A percentile compares a stretch with the other conserved stretches of the same genome.
These are phyloP conservation scores for Bacterosira constricta DNA, from an alignment of 108 stramenopile genomes.

Conservation along the genomic window DNA sequence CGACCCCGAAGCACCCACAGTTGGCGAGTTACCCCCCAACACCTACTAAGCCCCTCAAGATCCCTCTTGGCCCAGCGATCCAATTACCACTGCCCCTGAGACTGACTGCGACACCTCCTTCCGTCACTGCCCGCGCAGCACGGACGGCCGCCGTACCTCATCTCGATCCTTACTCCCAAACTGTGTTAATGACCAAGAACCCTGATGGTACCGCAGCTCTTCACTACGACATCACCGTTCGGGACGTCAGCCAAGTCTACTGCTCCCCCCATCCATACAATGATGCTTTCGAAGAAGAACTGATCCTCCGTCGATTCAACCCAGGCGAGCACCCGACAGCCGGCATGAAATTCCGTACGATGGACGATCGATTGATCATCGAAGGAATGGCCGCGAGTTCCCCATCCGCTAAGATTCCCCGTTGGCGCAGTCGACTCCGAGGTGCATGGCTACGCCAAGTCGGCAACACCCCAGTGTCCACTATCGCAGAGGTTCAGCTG, in stretches of 20 bases:
- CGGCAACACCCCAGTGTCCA: neutral
- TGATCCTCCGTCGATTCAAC: neutral
- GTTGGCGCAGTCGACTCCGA: constrained; percentile 5
- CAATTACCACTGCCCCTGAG: neutral
- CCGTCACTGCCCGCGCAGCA: neutral
- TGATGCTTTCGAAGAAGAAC: no score
- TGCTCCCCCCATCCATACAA: no score
- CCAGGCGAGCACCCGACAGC: constrained; percentile 3
- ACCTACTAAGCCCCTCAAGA: no score
- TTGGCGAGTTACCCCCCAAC: no score
- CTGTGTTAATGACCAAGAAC: no score
- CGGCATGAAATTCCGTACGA: neutral
- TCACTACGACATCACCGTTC: no score
- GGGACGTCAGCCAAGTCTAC: no score
- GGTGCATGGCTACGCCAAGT: neutral
- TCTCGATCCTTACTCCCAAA: no score
- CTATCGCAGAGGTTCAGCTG: no score
- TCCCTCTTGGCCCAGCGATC: no score
- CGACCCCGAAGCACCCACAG: neutral
- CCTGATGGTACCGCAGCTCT: no score
- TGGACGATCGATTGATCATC: neutral
- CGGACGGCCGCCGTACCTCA: no score
- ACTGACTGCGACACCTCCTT: neutral
- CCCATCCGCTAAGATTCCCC: neutral
- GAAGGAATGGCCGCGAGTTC: neutral